Evolutionary conservation across 2,329 filamentous ascomycete species (phyloP).

Genomic region (Ophiocordyceps robertsii): DNA sequence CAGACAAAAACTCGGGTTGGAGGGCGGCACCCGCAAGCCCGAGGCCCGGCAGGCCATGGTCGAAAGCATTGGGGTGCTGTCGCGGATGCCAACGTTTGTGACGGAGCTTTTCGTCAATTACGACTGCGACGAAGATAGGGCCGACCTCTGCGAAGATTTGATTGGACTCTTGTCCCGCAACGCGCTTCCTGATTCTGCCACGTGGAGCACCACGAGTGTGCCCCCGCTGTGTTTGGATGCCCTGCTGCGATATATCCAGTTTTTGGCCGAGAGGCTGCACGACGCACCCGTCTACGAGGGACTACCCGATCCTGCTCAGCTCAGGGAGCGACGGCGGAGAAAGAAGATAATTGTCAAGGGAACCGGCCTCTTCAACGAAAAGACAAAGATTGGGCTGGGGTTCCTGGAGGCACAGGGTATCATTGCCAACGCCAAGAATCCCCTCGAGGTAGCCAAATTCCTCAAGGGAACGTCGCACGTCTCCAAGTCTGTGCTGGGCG

Average conservation of each 20-base stretch:
- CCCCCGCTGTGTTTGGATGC: slow-evolving; percentile 90
- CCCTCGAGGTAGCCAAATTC: slow-evolving; percentile 71
- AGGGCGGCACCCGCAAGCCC: slow-evolving; percentile 82
- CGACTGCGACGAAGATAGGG: slow-evolving; percentile 84
- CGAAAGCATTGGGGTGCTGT: slow-evolving; percentile 83
- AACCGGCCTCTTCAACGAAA: slow-evolving; percentile 87
- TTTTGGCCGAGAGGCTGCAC: slow-evolving; percentile 74
- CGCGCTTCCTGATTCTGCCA: slow-evolving; percentile 90
- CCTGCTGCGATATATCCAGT: slow-evolving; percentile 80
- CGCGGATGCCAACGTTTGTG: slow-evolving; percentile 89
- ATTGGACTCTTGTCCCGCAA: slow-evolving; percentile 85
- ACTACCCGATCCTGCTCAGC: slow-evolving; percentile 47
- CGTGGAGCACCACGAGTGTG: slow-evolving; percentile 98
- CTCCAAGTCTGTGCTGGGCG: slow-evolving; percentile 82
- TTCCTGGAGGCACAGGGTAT: slow-evolving; percentile 78
- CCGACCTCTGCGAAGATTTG: slow-evolving; percentile 90
- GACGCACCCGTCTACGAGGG: slow-evolving; percentile 50
- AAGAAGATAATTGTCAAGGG: slow-evolving; percentile 87
- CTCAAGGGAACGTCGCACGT: slow-evolving; percentile 76
- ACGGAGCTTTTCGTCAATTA: slow-evolving; percentile 95
- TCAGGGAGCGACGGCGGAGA: slow-evolving; percentile 60
- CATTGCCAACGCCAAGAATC: slow-evolving; percentile 61
- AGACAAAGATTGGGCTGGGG: slow-evolving; percentile 75
- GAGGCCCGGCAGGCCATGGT: slow-evolving; percentile 98
- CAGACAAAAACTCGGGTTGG: slow-evolving; percentile 79